Conservation (phyloP, 345 rosid species). For the Dipteronia sinensis region DNA sequence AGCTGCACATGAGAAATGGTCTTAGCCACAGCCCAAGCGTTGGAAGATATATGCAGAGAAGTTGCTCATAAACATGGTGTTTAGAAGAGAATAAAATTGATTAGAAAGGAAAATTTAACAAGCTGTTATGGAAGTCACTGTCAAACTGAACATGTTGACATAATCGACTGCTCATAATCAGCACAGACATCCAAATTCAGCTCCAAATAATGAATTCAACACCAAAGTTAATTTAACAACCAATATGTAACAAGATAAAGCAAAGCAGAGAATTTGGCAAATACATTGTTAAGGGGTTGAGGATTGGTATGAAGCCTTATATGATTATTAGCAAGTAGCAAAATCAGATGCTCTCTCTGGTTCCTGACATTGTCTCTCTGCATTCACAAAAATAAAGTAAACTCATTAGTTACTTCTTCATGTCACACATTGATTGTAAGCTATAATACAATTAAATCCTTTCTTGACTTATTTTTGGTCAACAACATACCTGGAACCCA, state of each 20-base stretch:
- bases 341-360: constrained; percentile 93
- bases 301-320: constrained; percentile 83
- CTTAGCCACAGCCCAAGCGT: constrained; percentile 1
- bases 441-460: neutral
- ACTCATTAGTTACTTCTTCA: constrained; percentile 17
- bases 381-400: constrained; percentile 26
- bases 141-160: neutral
- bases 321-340: constrained; percentile 84
- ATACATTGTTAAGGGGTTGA: constrained; percentile 89
- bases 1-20: constrained; percentile 54
- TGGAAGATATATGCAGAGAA: constrained; percentile 2
- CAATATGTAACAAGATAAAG: neutral
- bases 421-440: constrained; percentile 7
- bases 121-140: neutral
- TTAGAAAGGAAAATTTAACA: neutral
- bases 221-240: neutral
- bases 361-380: constrained; percentile 97
- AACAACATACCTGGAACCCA: constrained; percentile 85
- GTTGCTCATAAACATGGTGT: neutral
- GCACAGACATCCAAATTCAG: neutral
- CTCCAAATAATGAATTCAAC: constrained; percentile 1
- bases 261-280: constrained; percentile 13
- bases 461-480: constrained; percentile 9
- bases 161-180: neutral
- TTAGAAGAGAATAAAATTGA: neutral